Conservation (phyloP, 2,329 filamentous ascomycete species). For the Arthroderma sp. region DNA sequence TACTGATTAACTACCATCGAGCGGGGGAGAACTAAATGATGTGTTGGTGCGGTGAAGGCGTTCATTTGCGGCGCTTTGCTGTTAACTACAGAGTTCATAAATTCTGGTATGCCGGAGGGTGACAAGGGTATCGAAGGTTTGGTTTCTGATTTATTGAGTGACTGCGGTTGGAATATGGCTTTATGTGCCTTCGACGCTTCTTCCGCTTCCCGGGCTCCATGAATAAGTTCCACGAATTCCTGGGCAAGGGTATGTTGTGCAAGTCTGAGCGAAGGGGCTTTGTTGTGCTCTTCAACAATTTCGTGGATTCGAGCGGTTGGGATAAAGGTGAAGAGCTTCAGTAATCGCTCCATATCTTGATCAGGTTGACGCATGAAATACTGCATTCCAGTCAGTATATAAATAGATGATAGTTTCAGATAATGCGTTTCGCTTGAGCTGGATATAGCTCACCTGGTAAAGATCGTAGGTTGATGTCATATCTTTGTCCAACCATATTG, state of each 20-base stretch:
- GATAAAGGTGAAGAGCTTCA: constrained; percentile 85
- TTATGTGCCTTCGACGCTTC: constrained; percentile 48
- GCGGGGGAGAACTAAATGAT: constrained; percentile 24
- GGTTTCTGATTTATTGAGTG: background rate
- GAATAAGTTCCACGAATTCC: constrained; percentile 69
- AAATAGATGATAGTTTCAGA: background rate
- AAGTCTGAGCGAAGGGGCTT: constrained; percentile 56
- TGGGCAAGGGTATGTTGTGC: constrained; percentile 75
- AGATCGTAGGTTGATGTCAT: constrained; percentile 75
- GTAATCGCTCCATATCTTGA: constrained; percentile 63
- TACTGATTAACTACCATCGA: constrained; percentile 39
- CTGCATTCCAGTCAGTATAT: constrained; percentile 32
- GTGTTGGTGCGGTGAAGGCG: constrained; percentile 9
- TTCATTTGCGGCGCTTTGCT: background rate
- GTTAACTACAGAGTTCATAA: background rate
- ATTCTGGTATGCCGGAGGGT: constrained; percentile 12
- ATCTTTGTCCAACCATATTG: constrained; percentile 76
- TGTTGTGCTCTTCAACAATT: constrained; percentile 55
- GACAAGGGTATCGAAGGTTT: constrained; percentile 12
- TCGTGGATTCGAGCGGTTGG: constrained; percentile 55
- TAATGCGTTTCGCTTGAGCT: background rate
- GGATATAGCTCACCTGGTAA: constrained; percentile 46
- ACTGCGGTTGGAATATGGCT: constrained; percentile 32
- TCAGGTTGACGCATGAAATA: constrained; percentile 81
- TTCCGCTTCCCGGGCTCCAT: constrained; percentile 55